Evolutionary conservation across 192 early-diverging fungal genomes (phyloP).

Genomic region (Entrophospora sp.): DNA sequence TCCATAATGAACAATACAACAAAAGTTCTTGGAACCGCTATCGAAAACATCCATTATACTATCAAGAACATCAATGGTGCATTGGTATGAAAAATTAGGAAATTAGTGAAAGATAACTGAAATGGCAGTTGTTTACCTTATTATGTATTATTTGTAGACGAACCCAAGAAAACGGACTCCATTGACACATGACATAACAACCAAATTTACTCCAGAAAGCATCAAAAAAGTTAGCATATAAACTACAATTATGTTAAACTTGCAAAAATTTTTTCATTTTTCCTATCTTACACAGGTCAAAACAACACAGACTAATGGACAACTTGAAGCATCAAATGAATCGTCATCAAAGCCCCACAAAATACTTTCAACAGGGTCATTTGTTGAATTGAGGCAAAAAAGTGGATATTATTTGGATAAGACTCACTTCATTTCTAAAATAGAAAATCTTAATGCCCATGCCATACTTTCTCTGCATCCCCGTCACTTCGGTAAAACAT

Average conservation of each 20-base stretch:
- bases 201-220: conserved; percentile 3
- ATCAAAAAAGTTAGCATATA: conserved; percentile 9
- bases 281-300: neutral
- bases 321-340: neutral
- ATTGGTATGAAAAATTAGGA: conserved; percentile 17
- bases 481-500: conserved; percentile 10
- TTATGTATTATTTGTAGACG: conserved; percentile 13
- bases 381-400: neutral
- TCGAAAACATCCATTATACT: conserved; percentile 11
- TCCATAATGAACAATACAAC: neutral
- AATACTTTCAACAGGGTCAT: conserved; percentile 14
- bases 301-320: too few relatives aligned
- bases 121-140: conserved; percentile 18
- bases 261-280: neutral
- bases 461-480: conserved; percentile 15
- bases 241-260: neutral
- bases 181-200: too few relatives aligned
- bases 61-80: conserved; percentile 10
- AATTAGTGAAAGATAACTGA: conserved; percentile 2
- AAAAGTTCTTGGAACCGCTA: conserved; percentile 14
- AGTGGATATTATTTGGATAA: conserved; percentile 13
- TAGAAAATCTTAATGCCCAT: conserved; percentile 4
- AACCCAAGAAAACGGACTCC: conserved; percentile 16
- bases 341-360: neutral
- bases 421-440: conserved; percentile 19